Conservation (phyloP, 2,329 filamentous ascomycete genomes). For the Bipolaris bicolor region DNA sequence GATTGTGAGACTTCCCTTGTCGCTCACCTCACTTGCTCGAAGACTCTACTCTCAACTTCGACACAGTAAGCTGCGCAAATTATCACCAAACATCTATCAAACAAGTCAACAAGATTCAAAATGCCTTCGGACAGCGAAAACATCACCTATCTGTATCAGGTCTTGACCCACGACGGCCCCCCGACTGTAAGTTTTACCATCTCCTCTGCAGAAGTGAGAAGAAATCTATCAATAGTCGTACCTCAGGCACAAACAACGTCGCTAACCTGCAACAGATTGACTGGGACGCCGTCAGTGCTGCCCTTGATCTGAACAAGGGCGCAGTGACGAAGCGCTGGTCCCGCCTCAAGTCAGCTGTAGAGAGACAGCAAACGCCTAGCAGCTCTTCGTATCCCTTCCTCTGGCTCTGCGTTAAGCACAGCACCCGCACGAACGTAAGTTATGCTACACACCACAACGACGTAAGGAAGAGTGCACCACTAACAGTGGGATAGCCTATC, state of each 20-base stretch:
- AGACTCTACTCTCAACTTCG: not conserved
- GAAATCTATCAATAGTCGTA: not conserved
- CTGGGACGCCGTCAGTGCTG: conserved; percentile 32
- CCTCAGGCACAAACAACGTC: not conserved
- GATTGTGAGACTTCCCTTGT: conserved; percentile 2
- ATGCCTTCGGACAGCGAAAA: conserved; percentile 44
- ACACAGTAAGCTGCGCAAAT: not conserved
- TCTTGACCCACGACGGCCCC: conserved; percentile 34
- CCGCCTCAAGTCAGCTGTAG: conserved; percentile 38
- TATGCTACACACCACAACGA: not conserved
- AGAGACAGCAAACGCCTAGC: conserved; percentile 24
- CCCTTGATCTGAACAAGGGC: conserved; percentile 33
- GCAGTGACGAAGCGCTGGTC: conserved; percentile 43
- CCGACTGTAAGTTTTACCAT: conserved; percentile 25
- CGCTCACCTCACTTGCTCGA: conserved; percentile 5
- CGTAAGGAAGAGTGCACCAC: not conserved
- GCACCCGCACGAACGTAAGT: conserved; percentile 29
- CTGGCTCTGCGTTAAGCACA: conserved; percentile 41
- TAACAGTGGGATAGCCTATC: conserved; percentile 10
- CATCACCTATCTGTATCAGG: conserved; percentile 37
- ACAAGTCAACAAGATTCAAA: conserved; percentile 5
- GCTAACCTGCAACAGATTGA: conserved; percentile 36
- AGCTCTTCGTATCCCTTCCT: conserved; percentile 30
- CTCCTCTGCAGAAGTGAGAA: not conserved
- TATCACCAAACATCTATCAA: not conserved